Evolutionary conservation across 1,284 basidiomycete genomes (phyloP).

Genomic region (Vanrija sp.): DNA sequence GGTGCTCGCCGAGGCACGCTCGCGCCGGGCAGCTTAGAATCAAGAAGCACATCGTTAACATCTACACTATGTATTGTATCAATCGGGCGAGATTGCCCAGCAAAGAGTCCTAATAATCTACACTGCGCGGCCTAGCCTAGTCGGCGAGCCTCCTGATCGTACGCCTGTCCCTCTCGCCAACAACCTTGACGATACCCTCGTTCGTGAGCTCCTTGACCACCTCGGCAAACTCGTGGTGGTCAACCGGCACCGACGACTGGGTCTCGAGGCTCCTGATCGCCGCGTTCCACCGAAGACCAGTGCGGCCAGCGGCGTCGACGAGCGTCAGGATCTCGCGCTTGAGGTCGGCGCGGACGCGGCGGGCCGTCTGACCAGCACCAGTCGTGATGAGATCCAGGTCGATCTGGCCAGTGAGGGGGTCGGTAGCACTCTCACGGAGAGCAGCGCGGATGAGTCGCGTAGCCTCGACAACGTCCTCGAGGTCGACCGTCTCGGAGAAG

Average conservation of each 20-base stretch:
- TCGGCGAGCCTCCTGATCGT: slow-evolving; percentile 59
- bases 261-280: slow-evolving; percentile 66
- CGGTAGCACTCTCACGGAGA: slow-evolving; percentile 88
- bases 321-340: slow-evolving; percentile 66
- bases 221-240: slow-evolving; percentile 72
- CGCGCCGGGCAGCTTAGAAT: slow-evolving; percentile 8
- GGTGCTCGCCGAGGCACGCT: slow-evolving; percentile 27
- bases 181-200: slow-evolving; percentile 76
- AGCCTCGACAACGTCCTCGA: slow-evolving; percentile 85
- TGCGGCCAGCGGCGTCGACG: slow-evolving; percentile 59
- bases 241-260: slow-evolving; percentile 75
- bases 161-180: slow-evolving; percentile 79
- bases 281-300: slow-evolving; percentile 74
- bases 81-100: too few species aligned
- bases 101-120: too few species aligned
- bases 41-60: too few species aligned
- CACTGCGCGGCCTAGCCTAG: not conserved
- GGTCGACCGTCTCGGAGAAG: slow-evolving; percentile 76
- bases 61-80: too few species aligned
- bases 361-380: slow-evolving; percentile 78
- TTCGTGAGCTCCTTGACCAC: slow-evolving; percentile 70
- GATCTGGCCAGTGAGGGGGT: slow-evolving; percentile 84
- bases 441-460: slow-evolving; percentile 90
- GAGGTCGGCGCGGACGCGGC: slow-evolving; percentile 78
- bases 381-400: slow-evolving; percentile 95